Evolutionary conservation across 345 rosid species (phyloP).

Genomic region (Barbarea vulgaris): DNA sequence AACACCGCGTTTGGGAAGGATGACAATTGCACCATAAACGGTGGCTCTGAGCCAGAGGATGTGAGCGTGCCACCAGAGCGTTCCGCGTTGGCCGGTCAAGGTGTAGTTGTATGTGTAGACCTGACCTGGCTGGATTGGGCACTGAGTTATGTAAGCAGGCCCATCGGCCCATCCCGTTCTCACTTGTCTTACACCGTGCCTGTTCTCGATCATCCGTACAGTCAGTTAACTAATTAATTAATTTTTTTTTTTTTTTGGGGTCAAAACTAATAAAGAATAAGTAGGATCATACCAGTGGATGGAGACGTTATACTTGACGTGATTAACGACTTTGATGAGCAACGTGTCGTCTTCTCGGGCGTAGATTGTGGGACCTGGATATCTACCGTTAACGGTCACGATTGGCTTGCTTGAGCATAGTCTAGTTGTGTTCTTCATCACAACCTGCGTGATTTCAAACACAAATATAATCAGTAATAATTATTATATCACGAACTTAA

Average conservation of each 20-base stretch:
- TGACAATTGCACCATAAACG: conserved; percentile 74
- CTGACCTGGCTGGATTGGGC: conserved; percentile 85
- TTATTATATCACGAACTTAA: conserved; percentile 9
- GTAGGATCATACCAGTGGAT: conserved; percentile 72
- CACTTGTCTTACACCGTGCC: conserved; percentile 89
- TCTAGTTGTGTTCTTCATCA: conserved; percentile 64
- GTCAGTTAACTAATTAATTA: not conserved
- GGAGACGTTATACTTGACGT: conserved; percentile 79
- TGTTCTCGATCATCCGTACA: conserved; percentile 21
- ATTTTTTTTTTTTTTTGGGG: not conserved
- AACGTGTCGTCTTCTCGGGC: conserved; percentile 88
- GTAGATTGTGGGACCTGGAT: conserved; percentile 85
- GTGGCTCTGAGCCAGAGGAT: conserved; percentile 94
- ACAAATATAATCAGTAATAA: conserved; percentile 3
- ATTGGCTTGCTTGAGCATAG: conserved; percentile 78
- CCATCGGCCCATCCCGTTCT: conserved; percentile 96
- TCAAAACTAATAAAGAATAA: not conserved
- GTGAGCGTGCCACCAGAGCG: conserved; percentile 91
- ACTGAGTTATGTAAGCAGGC: conserved; percentile 89
- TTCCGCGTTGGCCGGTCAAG: conserved; percentile 87
- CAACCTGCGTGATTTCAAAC: conserved; percentile 53
- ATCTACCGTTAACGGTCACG: conserved; percentile 80
- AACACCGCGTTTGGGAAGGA: conserved; percentile 80
- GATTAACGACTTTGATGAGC: conserved; percentile 77
- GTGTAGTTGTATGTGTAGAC: conserved; percentile 78